These are phyloP conservation scores for Myochromella boudieri DNA, from an alignment of 768 basidiomycete species.

Conservation along the genomic window DNA sequence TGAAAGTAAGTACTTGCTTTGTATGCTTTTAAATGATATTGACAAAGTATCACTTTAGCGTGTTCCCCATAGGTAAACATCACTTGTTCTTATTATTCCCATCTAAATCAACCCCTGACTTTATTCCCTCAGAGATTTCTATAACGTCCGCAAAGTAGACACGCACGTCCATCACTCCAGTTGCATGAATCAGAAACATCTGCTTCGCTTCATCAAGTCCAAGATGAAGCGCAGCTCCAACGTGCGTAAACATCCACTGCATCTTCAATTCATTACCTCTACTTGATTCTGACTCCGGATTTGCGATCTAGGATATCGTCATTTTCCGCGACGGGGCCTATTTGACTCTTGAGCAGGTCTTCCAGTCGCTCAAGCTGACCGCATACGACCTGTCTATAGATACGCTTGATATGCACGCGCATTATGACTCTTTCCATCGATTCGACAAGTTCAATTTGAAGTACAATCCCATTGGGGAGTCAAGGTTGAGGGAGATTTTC, in stretches of 20 bases:
- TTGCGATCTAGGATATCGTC: constrained; percentile 73
- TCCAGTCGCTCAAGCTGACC: constrained; percentile 89
- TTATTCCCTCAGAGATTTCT: constrained; percentile 77
- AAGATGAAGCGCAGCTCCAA: constrained; percentile 91
- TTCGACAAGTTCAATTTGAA: constrained; percentile 98
- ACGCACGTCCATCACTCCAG: constrained; percentile 99
- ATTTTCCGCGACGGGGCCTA: constrained; percentile 92
- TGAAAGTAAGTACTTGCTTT: constrained; percentile 70
- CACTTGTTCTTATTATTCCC: constrained; percentile 6
- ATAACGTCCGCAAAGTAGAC: constrained; percentile 97
- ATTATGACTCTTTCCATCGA: constrained; percentile 96
- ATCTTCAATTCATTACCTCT: background rate
- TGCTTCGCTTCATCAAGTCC: constrained; percentile 97
- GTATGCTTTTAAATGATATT: background rate
- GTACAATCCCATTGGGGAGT: constrained; percentile 97
- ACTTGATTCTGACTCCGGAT: background rate
- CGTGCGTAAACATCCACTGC: constrained; percentile 39
- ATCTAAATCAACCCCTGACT: background rate
- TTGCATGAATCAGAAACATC: constrained; percentile 99
- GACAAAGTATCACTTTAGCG: constrained; percentile 40
- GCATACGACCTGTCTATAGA: constrained; percentile 99
- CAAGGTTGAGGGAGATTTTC: constrained; percentile 93
- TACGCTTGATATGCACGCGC: constrained; percentile 99
- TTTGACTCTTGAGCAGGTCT: constrained; percentile 90
- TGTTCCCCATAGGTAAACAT: constrained; percentile 75